These are phyloP conservation scores for Rheum nobile DNA, from an alignment of 148 eudicot species.

Conservation along the genomic window DNA sequence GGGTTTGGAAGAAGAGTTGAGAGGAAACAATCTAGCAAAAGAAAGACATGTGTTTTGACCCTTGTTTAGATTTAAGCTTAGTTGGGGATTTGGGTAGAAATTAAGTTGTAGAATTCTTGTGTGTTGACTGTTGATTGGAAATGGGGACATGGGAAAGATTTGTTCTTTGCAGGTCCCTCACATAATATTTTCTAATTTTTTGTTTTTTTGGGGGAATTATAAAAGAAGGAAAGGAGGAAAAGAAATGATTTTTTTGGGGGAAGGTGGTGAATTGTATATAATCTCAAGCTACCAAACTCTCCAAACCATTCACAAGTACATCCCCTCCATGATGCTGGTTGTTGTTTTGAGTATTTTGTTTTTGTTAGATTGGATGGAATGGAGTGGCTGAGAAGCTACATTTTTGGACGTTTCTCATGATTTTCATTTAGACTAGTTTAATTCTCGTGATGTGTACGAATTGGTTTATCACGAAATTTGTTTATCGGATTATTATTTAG, in stretches of 20 bases:
- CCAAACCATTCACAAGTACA: not conserved
- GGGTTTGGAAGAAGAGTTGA: not conserved
- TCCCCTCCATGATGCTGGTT: not conserved
- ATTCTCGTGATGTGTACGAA: no score
- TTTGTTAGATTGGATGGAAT: not conserved
- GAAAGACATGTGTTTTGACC: not conserved
- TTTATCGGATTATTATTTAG: no score
- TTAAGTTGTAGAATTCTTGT: not conserved
- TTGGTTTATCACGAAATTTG: no score
- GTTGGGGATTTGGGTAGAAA: not conserved
- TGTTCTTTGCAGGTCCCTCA: not conserved
- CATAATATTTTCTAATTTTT: not conserved
- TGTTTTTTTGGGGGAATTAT: not conserved
- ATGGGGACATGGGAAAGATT: conserved; percentile 5
- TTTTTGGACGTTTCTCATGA: not conserved
- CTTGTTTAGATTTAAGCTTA: not conserved
- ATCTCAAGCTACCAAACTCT: not conserved
- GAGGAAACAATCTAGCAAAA: not conserved
- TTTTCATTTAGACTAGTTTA: no score
- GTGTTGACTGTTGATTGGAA: not conserved
- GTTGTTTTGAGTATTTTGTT: not conserved
- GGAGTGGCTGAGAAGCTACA: not conserved
- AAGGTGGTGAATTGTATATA: not conserved
- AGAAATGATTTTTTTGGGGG: not conserved
- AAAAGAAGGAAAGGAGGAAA: not conserved